Base-by-base conservation (phyloP, 441 rosid species). In the Adansonia madagascariensis region DNA sequence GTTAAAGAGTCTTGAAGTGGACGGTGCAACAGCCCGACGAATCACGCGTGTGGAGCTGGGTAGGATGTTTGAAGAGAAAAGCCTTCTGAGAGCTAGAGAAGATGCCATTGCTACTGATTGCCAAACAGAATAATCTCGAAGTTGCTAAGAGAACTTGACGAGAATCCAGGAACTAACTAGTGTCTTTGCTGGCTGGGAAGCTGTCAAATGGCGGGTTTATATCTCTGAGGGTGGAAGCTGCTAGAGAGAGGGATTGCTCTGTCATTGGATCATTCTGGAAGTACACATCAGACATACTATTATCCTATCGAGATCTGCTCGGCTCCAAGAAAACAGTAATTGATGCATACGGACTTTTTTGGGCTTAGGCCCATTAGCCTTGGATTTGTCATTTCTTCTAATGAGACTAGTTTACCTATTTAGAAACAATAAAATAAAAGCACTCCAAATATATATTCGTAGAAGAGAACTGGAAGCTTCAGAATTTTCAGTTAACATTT, bases 1-100 rank as follows among this genome's bases (percentile, higher is more conserved):
- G 84, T 90, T 91, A 80, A 91, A 85, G 50, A 87, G 83, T 31
- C 95, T 92, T 66, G 88, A 76, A 2, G 73, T 55, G 4, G 81
- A 47, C 0, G 86, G 75, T 9, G 71, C 69, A 0, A 62, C 5
- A 20, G 79, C 65, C 0, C 52, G 82, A 39, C 84, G 86, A 43
- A 82, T 0, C 74, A 79, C 17, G 44, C 46, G 17, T 0, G 39
- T 22, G 3, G 35, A 78, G 62, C 71, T 71, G 5, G 89, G 77
- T 0, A 78, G 17, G 9, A 87, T 9, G 59, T 69, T 75, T 0
- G 88, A 80, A 4, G 91, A 74, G 1, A 83, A 68, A 2, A 91
- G 85, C 69, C 84, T 88, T 71, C 68, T 89, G 22, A 91, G 83
- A 74, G 85, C 86, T 4, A 89, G 80, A 2, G 86, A 85, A 8